Percentiles rank a stretch among this genome's conserved stretches.
Evolutionary conservation across 2,329 filamentous ascomycete genomes (phyloP).

Genomic region (Xylaria sp.): DNA sequence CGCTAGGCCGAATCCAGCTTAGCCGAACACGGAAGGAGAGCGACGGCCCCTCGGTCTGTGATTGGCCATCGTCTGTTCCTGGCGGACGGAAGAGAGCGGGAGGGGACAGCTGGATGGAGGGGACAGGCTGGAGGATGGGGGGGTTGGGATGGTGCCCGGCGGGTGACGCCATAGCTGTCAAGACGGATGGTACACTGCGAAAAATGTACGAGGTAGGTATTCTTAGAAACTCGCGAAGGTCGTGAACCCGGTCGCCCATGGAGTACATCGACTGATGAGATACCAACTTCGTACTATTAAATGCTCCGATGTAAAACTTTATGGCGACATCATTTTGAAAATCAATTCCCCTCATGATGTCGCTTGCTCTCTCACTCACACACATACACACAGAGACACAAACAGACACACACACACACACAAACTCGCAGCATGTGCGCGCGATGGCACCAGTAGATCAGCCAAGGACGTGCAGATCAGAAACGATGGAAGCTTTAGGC

Average conservation of each 20-base stretch:
- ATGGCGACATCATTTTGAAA: conserved; percentile 13
- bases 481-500: conserved; percentile 21
- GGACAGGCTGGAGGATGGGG: no score
- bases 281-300: neutral
- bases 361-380: conserved; percentile 15
- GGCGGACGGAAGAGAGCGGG: conserved; percentile 1
- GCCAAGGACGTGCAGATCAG: conserved; percentile 1
- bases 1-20: conserved; percentile 13
- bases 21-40: conserved; percentile 18
- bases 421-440: neutral
- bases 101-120: no score
- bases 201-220: conserved; percentile 8
- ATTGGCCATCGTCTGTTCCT: conserved; percentile 13
- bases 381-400: no score
- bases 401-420: no score
- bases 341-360: conserved; percentile 6
- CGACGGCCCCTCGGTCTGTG: neutral
- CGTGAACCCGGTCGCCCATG: neutral
- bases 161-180: conserved; percentile 23
- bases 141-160: no score
- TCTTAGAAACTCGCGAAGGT: conserved; percentile 22
- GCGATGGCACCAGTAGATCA: conserved; percentile 3
- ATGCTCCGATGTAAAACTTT: conserved; percentile 3
- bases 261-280: no score
- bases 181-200: conserved; percentile 3